A percentile compares a stretch with the other conserved stretches of the same genome.
phyloP scores from a whole-genome alignment of 352 stramenopile species.

The Phytophthora europaea region DNA sequence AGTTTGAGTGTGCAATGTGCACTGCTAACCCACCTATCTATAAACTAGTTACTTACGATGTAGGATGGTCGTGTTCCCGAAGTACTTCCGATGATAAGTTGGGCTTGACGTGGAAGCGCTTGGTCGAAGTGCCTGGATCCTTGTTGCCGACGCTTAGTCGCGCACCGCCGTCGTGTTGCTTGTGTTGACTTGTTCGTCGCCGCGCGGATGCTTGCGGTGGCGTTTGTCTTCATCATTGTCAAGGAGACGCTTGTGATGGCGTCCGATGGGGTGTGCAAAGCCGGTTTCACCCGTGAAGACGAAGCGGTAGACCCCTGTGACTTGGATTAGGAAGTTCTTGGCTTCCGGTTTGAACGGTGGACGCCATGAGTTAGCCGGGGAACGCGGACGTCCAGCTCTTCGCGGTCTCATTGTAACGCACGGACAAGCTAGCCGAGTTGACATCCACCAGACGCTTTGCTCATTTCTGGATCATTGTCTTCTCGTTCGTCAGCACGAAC shows the following conservation, averaged over 20 bases:
- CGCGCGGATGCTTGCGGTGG: no score
- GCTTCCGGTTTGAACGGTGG: slow-evolving; percentile 66
- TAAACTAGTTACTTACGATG: no score
- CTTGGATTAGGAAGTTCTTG: no score
- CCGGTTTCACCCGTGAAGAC: not conserved
- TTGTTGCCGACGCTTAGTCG: no score
- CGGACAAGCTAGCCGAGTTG: slow-evolving; percentile 31
- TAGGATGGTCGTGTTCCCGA: no score
- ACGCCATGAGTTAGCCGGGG: slow-evolving; percentile 80
- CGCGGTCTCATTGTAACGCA: slow-evolving; percentile 55
- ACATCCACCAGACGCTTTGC: slow-evolving; percentile 8
- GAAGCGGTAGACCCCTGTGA: slow-evolving; percentile 6
- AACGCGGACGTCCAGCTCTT: slow-evolving; percentile 68
- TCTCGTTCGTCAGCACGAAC: slow-evolving; percentile 48
- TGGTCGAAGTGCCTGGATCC: no score
- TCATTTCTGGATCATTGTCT: slow-evolving; percentile 33
- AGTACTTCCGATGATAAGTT: no score
- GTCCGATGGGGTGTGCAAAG: not conserved
- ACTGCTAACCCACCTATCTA: no score
- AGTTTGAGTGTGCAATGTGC: no score
- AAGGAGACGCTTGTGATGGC: not conserved
- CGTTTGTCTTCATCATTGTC: not conserved
- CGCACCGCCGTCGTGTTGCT: no score
- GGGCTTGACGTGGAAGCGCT: no score
- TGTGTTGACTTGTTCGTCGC: no score